Base-by-base conservation (phyloP, 805 yeast species). In the Spathaspora passalidarum region DNA sequence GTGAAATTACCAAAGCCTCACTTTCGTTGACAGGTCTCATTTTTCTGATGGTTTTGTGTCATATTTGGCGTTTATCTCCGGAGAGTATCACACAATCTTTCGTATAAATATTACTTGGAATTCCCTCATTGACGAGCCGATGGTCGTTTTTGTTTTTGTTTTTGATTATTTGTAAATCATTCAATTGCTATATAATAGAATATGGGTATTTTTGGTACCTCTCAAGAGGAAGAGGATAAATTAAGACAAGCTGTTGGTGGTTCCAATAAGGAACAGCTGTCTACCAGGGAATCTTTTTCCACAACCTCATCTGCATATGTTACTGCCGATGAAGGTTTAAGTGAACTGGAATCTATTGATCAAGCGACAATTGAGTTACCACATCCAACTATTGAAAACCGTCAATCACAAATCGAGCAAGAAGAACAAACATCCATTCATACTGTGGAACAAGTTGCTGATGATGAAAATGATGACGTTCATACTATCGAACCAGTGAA, bases 141-240 rank as follows among this genome's bases (percentile, higher is more conserved):
- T n/a, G n/a, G 25, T 9, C 25, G 25, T 22, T 7, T 22, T 22
- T 22, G 9, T 7, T 9, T 22, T 22, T 22, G 6, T 22, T 22
- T 22, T 22, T 22, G 25, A 6, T 22, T 22, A 7, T 22, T 6
- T 22, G 25, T 22, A 22, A 22, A n/a, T n/a, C n/a, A n/a, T n/a
- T n/a, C n/a, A n/a, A n/a, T n/a, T n/a, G n/a, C n/a, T n/a, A n/a
- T n/a, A n/a, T n/a, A n/a, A n/a, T n/a, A n/a, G n/a, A n/a, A 8
- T 2, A 68, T 68, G 72, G 72, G 64, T 5, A 39, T 63, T n/a
- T 63, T 69, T 37, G 72, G 74, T 9, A 60, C 72, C 7, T 58
- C 68, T 4, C 35, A 55, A 22, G 42, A 52, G 11, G 73, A 68
- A 43, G 69, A 65, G 47, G 56, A 51, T 6, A 54, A 51, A 13